Conservation (phyloP, 2,329 filamentous ascomycete genomes). For the Teratosphaeria viscida region DNA sequence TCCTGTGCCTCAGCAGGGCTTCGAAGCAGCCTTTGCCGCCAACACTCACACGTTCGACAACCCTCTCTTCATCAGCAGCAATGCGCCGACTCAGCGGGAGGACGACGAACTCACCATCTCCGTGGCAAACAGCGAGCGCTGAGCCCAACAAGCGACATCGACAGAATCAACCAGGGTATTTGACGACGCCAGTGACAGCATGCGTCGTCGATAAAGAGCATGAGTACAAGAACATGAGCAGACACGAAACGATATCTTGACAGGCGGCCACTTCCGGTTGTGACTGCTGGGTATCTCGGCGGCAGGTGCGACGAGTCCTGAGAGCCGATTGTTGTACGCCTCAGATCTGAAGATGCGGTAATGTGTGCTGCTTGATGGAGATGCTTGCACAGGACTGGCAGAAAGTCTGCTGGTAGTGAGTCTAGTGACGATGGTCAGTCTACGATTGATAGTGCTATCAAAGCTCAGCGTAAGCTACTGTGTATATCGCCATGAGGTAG, state of each 20-base stretch:
- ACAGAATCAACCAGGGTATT: neutral
- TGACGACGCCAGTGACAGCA: neutral
- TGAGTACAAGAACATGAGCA: neutral
- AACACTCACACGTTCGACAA: constrained; percentile 11
- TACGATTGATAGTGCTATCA: neutral
- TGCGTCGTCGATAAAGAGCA: neutral
- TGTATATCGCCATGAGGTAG: neutral
- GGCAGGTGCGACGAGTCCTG: neutral
- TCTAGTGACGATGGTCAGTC: neutral
- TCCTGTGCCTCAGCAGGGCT: neutral
- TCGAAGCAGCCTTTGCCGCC: constrained; percentile 4
- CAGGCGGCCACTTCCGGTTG: neutral
- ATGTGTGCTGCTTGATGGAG: constrained; percentile 12
- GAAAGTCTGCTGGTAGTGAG: neutral
- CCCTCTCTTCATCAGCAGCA: constrained; percentile 20
- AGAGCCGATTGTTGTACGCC: neutral
- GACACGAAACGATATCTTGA: neutral
- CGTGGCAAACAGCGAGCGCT: constrained; percentile 15
- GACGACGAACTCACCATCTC: constrained; percentile 25
- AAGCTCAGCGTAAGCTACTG: neutral
- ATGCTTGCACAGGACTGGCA: neutral
- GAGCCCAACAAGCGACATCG: neutral
- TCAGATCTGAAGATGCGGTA: constrained; percentile 3
- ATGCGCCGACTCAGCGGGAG: constrained; percentile 8
- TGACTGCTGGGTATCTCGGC: neutral